phyloP scores from a whole-genome alignment of 306 rosid species.

The Cucumis cinereus region DNA sequence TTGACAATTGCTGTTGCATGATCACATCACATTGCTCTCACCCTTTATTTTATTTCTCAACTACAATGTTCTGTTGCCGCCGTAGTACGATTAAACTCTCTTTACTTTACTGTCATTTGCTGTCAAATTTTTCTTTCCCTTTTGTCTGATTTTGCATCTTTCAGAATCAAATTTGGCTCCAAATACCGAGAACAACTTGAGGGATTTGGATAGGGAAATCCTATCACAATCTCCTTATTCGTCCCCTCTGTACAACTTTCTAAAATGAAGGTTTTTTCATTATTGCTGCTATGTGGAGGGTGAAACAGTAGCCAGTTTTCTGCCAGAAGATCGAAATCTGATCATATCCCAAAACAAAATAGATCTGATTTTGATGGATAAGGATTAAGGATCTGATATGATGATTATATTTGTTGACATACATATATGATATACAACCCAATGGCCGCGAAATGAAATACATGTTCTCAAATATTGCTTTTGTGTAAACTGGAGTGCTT shows the following conservation, averaged over 20 bases:
- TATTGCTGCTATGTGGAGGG: neutral
- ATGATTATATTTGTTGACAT: neutral
- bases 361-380: neutral
- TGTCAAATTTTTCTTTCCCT: neutral
- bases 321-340: neutral
- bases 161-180: neutral
- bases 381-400: neutral
- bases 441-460: neutral
- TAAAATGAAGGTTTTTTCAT: neutral
- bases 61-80: neutral
- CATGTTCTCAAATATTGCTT: neutral
- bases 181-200: neutral
- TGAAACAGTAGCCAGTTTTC: neutral
- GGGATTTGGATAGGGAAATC: neutral
- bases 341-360: neutral
- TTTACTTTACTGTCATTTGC: neutral
- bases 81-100: constrained; percentile 2
- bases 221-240: neutral
- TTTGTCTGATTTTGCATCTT: neutral
- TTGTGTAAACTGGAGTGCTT: too few relatives aligned
- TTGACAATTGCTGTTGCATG: constrained; percentile 6
- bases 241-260: neutral
- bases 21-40: neutral
- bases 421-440: neutral
- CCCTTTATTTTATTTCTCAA: constrained; percentile 1